Base-by-base conservation (phyloP, 148 eudicot genomes). In the Cornus controversa region DNA sequence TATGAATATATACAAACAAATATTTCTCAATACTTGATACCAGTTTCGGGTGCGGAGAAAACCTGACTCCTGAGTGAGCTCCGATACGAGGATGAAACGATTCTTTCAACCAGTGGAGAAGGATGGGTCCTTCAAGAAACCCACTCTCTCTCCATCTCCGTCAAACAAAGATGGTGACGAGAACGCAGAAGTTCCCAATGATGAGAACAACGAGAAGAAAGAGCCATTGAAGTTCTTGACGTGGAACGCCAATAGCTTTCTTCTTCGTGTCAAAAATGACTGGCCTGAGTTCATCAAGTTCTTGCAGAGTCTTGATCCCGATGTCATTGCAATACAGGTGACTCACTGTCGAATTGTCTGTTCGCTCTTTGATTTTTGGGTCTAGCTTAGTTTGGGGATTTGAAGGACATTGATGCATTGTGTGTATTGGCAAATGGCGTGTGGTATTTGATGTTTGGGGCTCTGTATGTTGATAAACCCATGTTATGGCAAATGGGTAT, bases 161-260 rank as follows among this genome's bases (percentile, higher is more conserved):
- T 45, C 79, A 18, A 78, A n/a, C 3, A 75, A 68, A 20, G 75
- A 80, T 6, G 68, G 68, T 47, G 36, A 60, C 8, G 79, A 76
- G 27, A 70, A 26, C 60, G 72, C 74, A 68, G 77, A 78, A 71
- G 71, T 68, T 45, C 66, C 84, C 67, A 58, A 28, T 54, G 81
- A 72, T 22, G 80, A 66, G 18, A 63, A 80, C 26, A 67, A 25
- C 65, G 31, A 80, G 5, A 83, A 66, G 29, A 88, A 88, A 71
- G 97, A 96, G 66, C 99, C 98, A 22, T 72, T 79, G 71, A 96
- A 91, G 91, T 96, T 93, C 84, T 22, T 96, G 68, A 93, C 99
- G n/a, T 96, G 99, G 99, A 96, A 96, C 76, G 99, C 97, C 8
- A 96, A 96, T 66, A 93, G 98, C 73, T 90, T 96, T 28, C 91